phyloP scores from a whole-genome alignment of 768 basidiomycete species.

The Crucibulum laeve region DNA sequence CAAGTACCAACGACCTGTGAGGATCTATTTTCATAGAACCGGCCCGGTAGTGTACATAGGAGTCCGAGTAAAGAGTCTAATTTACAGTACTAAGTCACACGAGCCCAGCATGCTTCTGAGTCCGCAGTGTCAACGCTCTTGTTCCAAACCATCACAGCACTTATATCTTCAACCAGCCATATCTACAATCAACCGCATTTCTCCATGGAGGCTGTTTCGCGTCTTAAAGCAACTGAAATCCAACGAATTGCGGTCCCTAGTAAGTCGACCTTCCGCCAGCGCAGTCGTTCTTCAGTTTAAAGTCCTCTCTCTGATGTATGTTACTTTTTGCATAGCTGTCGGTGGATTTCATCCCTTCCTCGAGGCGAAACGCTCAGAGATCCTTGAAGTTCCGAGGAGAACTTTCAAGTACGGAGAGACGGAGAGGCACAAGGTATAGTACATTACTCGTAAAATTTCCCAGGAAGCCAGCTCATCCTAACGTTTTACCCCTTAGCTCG shows the following conservation, averaged over 20 bases:
- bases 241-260: constrained; percentile 26
- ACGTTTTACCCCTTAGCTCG: constrained; percentile 38
- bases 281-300: not conserved
- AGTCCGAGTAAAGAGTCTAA: too few relatives aligned
- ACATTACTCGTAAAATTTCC: not conserved
- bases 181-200: too few relatives aligned
- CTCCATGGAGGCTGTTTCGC: constrained; percentile 33
- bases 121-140: too few relatives aligned
- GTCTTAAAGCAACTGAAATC: constrained; percentile 24
- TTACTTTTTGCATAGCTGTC: constrained; percentile 28
- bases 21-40: too few relatives aligned
- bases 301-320: not conserved
- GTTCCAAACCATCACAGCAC: too few relatives aligned
- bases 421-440: constrained; percentile 44
- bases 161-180: too few relatives aligned
- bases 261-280: constrained; percentile 13
- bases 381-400: constrained; percentile 41
- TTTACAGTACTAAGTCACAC: too few relatives aligned
- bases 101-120: too few relatives aligned
- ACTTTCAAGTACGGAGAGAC: constrained; percentile 55
- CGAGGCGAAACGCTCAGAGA: constrained; percentile 39
- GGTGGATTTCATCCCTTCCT: constrained; percentile 46
- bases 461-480: not conserved
- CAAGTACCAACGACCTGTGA: too few relatives aligned
- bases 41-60: too few relatives aligned